Conservation (phyloP, 2,329 filamentous ascomycete genomes). For the Ophiostoma australiae region DNA sequence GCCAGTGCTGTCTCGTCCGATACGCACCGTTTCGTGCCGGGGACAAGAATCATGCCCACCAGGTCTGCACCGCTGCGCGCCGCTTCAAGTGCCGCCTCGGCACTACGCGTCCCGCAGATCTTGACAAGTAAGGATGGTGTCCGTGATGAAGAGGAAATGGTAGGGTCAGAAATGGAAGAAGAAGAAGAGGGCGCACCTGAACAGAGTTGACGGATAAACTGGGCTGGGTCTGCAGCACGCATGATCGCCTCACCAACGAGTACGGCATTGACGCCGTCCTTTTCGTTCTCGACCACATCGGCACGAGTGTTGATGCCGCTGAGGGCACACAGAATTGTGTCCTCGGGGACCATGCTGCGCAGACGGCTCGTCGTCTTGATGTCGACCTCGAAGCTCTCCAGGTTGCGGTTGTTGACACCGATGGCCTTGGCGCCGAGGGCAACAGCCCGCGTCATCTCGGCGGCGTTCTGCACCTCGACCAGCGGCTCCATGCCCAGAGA, state of each 20-base stretch:
- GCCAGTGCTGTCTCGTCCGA: constrained; percentile 69
- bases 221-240: constrained; percentile 75
- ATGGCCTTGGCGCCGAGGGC: constrained; percentile 84
- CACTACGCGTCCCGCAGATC: constrained; percentile 85
- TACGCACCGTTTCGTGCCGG: constrained; percentile 74
- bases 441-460: constrained; percentile 87
- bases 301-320: constrained; percentile 87
- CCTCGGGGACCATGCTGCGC: constrained; percentile 77
- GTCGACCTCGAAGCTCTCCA: constrained; percentile 96
- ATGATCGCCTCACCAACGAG: constrained; percentile 95
- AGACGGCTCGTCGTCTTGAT: constrained; percentile 84
- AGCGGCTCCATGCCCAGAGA: constrained; percentile 95
- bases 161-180: constrained; percentile 6
- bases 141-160: constrained; percentile 29
- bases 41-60: constrained; percentile 86
- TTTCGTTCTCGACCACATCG: constrained; percentile 82
- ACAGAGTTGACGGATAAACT: constrained; percentile 81
- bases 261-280: constrained; percentile 85
- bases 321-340: constrained; percentile 84
- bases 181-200: constrained; percentile 44
- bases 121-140: constrained; percentile 66
- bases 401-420: constrained; percentile 94
- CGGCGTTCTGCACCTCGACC: constrained; percentile 90
- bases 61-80: constrained; percentile 85
- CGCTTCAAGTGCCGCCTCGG: constrained; percentile 73